Base-by-base conservation (phyloP, 1,284 basidiomycete species). In the Rhodotorula glutinis region DNA sequence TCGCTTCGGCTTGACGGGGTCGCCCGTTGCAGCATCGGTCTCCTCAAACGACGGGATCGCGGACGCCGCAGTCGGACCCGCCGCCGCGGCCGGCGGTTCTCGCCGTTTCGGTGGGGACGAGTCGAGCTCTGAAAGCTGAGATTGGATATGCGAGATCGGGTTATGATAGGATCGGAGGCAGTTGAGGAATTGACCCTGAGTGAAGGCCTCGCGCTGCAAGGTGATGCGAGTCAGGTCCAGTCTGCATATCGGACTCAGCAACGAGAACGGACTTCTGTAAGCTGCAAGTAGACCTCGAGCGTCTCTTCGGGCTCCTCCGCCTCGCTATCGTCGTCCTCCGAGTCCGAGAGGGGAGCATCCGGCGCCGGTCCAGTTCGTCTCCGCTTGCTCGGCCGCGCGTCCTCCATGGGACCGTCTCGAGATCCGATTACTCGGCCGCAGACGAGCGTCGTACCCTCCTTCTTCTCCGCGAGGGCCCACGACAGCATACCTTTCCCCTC, bases 401-500 rank as follows among this genome's bases (percentile, higher is more conserved):
- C 25, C n/a, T 51, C 49, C 25, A 25, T 13, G 10, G 13, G 41
- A 11, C n/a, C 27, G 25, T 29, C 54, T n/a, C 52, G 49, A n/a
- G 56, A 19, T 3, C 66, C 57, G 1, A 51, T 27, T 33, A 73
- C 61, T 44, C 51, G 51, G 1, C 72, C 72, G 33, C 62, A 65
- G 2, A 73, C 70, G 52, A 60, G 66, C 40, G 72, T 72, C 52
- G 65, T 69, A 3, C 72, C 72, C 30, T 73, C 70, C 47, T 69
- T 66, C 64, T 72, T 73, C 52, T 73, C 72, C 14, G 70, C 70
- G 52, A 73, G 47, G 19, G 69, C 66, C 72, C 72, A 73, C 8
- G 72, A 73, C 27, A 73, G 58, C 72, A 73, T 73, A 16, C 72
- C 70, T 33, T 73, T 73, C 46, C 72, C 72, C 54, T 73, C 72